phyloP scores from a whole-genome alignment of 2,329 filamentous ascomycete species.

The Trichoderma simmonsii region DNA sequence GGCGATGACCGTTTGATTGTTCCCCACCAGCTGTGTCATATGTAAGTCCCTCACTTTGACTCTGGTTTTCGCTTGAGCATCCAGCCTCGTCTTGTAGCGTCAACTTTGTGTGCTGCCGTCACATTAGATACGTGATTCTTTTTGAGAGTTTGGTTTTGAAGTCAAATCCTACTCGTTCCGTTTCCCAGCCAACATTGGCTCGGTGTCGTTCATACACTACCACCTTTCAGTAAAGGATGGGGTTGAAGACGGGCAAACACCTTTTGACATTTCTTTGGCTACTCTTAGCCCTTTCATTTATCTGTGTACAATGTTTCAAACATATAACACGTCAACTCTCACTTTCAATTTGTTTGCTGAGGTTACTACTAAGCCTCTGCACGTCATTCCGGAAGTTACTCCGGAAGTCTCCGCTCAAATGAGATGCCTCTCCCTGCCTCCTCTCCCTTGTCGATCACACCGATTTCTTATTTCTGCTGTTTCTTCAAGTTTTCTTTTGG shows the following conservation, averaged over 20 bases:
- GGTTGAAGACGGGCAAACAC: neutral
- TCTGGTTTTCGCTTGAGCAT: neutral
- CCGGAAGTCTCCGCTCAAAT: neutral
- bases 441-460: neutral
- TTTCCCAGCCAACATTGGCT: neutral
- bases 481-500: neutral
- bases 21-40: slow-evolving; percentile 74
- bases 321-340: neutral
- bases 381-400: neutral
- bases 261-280: neutral
- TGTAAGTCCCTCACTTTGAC: slow-evolving; percentile 52
- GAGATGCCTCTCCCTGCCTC: neutral
- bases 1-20: slow-evolving; percentile 83
- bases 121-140: too few species aligned
- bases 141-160: neutral
- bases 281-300: neutral
- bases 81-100: neutral
- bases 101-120: neutral
- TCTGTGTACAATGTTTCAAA: neutral
- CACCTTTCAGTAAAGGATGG: neutral
- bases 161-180: neutral
- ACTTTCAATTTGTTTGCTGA: neutral
- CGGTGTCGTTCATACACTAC: neutral
- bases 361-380: neutral
- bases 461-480: neutral